These are phyloP conservation scores for Passalora sequoiae DNA, from an alignment of 2,329 filamentous ascomycete genomes.

Conservation along the genomic window DNA sequence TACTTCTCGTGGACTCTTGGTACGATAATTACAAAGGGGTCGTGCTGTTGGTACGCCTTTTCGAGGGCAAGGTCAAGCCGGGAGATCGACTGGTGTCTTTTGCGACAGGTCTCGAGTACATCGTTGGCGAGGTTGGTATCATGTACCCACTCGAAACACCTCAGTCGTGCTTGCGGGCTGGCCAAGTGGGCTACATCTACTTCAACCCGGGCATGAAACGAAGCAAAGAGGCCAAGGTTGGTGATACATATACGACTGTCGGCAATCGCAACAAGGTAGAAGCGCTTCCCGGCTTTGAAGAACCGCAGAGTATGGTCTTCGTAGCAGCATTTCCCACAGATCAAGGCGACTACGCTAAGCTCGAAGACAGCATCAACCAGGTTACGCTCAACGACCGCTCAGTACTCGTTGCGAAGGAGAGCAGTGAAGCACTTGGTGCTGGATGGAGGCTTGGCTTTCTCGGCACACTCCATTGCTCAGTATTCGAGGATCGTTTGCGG, in stretches of 20 bases:
- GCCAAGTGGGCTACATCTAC: constrained; percentile 92
- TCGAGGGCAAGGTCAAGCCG: constrained; percentile 76
- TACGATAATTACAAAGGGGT: constrained; percentile 96
- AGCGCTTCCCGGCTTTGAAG: constrained; percentile 85
- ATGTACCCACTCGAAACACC: constrained; percentile 86
- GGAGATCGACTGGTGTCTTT: constrained; percentile 86
- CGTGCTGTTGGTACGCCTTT: constrained; percentile 81
- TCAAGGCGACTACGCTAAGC: constrained; percentile 74
- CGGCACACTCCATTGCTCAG: constrained; percentile 96
- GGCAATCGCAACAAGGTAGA: constrained; percentile 71
- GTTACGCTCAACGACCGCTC: constrained; percentile 92
- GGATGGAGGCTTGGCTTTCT: constrained; percentile 93
- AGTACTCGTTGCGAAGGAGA: constrained; percentile 89
- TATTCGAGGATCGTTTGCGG: constrained; percentile 90
- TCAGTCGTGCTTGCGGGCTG: constrained; percentile 73
- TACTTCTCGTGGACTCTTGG: constrained; percentile 95
- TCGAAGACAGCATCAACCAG: constrained; percentile 92
- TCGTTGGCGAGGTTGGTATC: constrained; percentile 92
- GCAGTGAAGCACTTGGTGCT: constrained; percentile 85
- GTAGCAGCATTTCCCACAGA: constrained; percentile 95
- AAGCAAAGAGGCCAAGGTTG: constrained; percentile 91
- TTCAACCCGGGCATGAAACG: constrained; percentile 99
- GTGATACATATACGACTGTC: constrained; percentile 85
- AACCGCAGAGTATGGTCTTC: constrained; percentile 98
- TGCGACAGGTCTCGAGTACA: constrained; percentile 83